phyloP scores from a whole-genome alignment of 2,329 filamentous ascomycete genomes.

The Erysiphe pulchra region DNA sequence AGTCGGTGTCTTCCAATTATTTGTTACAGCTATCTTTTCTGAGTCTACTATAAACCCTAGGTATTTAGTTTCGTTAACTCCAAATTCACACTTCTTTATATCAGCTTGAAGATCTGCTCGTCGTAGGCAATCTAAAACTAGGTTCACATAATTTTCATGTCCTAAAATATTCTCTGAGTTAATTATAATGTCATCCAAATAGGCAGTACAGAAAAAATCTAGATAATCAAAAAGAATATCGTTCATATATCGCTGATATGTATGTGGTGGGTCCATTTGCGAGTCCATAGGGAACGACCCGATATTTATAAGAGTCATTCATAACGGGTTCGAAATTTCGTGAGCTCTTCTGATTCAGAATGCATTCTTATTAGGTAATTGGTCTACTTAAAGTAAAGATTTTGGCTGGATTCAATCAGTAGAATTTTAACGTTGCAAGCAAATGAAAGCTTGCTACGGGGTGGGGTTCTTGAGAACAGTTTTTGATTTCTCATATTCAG shows the following conservation, averaged over 20 bases:
- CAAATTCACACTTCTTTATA: slow-evolving; percentile 1
- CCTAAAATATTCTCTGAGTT: neutral
- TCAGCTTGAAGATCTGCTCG: neutral
- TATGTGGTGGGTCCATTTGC: slow-evolving; percentile 1
- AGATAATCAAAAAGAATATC: slow-evolving; percentile 1
- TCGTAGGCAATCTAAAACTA: neutral
- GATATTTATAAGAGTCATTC: neutral
- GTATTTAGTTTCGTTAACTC: neutral
- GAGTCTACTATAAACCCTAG: too few relatives aligned
- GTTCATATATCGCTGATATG: slow-evolving; percentile 1
- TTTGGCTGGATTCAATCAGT: neutral
- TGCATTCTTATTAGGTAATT: slow-evolving; percentile 1
- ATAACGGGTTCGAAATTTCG: slow-evolving; percentile 1
- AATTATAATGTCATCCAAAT: slow-evolving; percentile 2
- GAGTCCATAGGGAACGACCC: slow-evolving; percentile 1
- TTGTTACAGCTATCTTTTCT: neutral
- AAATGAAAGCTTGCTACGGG: neutral
- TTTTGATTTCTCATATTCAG: neutral
- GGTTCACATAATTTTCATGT: slow-evolving; percentile 1
- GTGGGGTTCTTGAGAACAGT: neutral
- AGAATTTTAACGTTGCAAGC: neutral
- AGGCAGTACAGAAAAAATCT: slow-evolving; percentile 1
- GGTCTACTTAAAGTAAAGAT: neutral
- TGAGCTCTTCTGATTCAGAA: neutral
- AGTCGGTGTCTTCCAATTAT: neutral